Percentiles rank a stretch among this genome's conserved stretches.
Conservation (phyloP, 305 asterid genomes). For the Rubia balearica region DNA sequence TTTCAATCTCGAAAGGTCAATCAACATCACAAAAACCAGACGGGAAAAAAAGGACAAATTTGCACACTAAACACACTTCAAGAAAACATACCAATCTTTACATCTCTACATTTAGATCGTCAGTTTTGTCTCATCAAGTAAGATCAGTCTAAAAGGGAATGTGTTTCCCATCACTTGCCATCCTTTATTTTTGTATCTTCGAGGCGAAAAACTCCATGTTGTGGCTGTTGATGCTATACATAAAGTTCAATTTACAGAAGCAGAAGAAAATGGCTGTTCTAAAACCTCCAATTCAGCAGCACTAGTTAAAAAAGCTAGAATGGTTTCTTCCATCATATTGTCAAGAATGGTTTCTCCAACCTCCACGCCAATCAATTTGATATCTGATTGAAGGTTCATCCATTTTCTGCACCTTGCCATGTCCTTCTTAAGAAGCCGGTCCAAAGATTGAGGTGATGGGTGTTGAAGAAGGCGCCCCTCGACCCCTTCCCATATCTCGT, state of each 20-base stretch:
- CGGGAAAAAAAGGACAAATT: background rate
- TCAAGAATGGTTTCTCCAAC: constrained; percentile 53
- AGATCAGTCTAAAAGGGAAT: constrained; percentile 16
- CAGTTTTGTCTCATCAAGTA: constrained; percentile 14
- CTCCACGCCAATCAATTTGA: constrained; percentile 46
- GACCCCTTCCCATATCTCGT: constrained; percentile 68
- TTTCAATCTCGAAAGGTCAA: constrained; percentile 7
- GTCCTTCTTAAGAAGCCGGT: constrained; percentile 58
- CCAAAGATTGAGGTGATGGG: constrained; percentile 44
- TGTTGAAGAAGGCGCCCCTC: constrained; percentile 45
- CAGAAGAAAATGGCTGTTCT: constrained; percentile 4
- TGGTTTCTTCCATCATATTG: constrained; percentile 54
- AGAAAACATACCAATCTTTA: constrained; percentile 22
- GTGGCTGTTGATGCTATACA: background rate
- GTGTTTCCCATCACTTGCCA: background rate
- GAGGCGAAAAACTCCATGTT: constrained; percentile 21
- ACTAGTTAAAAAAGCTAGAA: constrained; percentile 33
- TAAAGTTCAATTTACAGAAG: background rate
- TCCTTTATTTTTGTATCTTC: constrained; percentile 27
- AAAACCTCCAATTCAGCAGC: constrained; percentile 7
- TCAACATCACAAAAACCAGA: constrained; percentile 4
- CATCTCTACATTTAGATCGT: constrained; percentile 16
- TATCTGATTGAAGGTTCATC: constrained; percentile 49
- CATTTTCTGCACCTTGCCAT: constrained; percentile 49
- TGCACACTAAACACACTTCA: constrained; percentile 20